Base-by-base conservation (phyloP, 2,329 filamentous ascomycete species). In the Colletotrichum euphorbiae region DNA sequence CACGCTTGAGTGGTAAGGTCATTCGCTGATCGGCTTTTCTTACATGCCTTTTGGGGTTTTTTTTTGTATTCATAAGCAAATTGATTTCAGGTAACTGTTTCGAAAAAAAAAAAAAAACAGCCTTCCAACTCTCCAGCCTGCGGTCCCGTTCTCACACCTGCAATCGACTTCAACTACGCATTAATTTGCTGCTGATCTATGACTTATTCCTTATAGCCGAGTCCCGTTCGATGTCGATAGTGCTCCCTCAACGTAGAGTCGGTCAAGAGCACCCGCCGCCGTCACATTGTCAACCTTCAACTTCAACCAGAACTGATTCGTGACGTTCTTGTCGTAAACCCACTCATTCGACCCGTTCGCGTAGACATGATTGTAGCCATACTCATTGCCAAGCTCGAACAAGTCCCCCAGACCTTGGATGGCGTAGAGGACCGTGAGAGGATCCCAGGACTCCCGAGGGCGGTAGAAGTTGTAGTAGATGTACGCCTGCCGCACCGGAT, bases 271-370 rank as follows among this genome's bases (percentile, higher is more conserved):
- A 4, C 54, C 70, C 1, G 75, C 74, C 8, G 75, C 76, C 12
- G 72, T 75, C 38, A 71, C 71, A 59, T 79, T 76, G 15, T 71
- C 70, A 2, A 74, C 72, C 54, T 71, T 78, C 43, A 83, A 69
- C 50, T 70, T 73, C 54, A 84, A 63, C 74, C 79, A 84, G 60
- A 77, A 76, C 74, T 83, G 82, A 43, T 79, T 78, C 15, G 71
- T 78, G 4, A 75, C 71, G 6, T 21, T 24, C 15, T 74, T 62
- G 43, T 83, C 80, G 13, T 75, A 73, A 2, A 83, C 71, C 83
- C 83, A 84, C n/a, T 55, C 54, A 69, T 84, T 84, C 4, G 78
- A 74, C 2, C 82, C 82, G 42, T 84, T 77, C 0, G 72, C 64
- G 17, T 72, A 70, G 3, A 84, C 77, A 43, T 76, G 69, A 66